Evolutionary conservation across 1,139 yeast species (phyloP).

Genomic region (Saccharomycopsis hybrid): DNA sequence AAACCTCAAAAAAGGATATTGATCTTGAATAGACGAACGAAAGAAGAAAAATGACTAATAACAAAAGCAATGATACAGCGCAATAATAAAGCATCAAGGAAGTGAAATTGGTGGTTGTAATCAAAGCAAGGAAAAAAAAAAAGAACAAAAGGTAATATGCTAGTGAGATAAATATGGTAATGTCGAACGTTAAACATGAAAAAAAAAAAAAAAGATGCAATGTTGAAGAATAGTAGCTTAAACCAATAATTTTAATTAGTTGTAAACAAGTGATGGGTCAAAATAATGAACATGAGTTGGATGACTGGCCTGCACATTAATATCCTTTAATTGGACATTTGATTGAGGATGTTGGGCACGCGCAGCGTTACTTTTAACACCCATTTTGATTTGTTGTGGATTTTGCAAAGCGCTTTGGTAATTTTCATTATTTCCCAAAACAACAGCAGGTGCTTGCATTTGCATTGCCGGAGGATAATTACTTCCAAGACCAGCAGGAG

Average conservation of each 20-base stretch:
- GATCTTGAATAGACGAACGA: not conserved
- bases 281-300: too few species aligned
- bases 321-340: not conserved
- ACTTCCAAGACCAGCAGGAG: too few species aligned
- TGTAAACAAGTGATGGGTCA: not conserved
- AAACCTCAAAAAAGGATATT: too few species aligned
- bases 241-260: not conserved
- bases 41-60: not conserved
- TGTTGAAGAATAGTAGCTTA: not conserved
- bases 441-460: too few species aligned
- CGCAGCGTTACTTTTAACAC: not conserved
- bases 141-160: not conserved
- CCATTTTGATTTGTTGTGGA: not conserved
- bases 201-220: not conserved
- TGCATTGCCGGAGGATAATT: too few species aligned
- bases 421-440: constrained; percentile 1
- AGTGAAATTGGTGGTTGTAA: not conserved
- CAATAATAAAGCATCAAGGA: too few species aligned
- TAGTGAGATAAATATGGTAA: not conserved
- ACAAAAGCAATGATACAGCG: too few species aligned
- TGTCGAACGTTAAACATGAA: too few species aligned
- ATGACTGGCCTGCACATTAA: not conserved
- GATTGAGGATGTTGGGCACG: not conserved
- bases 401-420: not conserved
- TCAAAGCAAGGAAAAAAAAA: not conserved